Evolutionary conservation across 169 alveolate species (phyloP).

Genomic region (Plasmodium sp.): DNA sequence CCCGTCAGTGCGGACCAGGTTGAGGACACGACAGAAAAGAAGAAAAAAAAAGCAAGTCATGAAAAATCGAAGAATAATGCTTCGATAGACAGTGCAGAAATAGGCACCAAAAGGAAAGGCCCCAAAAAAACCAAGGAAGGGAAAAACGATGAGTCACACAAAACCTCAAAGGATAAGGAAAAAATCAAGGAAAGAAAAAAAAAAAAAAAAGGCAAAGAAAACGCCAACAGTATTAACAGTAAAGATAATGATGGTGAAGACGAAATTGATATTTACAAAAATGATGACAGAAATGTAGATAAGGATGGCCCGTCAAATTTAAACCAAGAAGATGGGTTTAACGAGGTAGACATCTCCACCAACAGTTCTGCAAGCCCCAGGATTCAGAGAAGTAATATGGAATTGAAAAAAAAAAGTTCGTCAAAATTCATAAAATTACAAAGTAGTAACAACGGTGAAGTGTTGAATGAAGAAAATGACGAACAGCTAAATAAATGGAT

Average conservation of each 20-base stretch:
- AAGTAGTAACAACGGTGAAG: slow-evolving; percentile 11
- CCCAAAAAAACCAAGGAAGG: slow-evolving; percentile 25
- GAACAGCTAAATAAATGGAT: slow-evolving; percentile 53
- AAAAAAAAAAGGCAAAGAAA: neutral
- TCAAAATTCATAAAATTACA: slow-evolving; percentile 25
- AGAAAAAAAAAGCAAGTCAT: neutral
- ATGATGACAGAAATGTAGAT: neutral
- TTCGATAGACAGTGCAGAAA: neutral
- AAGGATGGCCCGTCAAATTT: neutral
- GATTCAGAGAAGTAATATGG: slow-evolving; percentile 25
- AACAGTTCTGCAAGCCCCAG: slow-evolving; percentile 45
- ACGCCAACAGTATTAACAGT: neutral
- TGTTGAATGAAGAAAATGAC: slow-evolving; percentile 7
- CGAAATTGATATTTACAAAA: neutral
- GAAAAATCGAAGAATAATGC: neutral
- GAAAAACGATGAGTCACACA: neutral
- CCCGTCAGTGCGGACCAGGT: neutral
- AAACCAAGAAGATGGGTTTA: neutral
- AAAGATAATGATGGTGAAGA: slow-evolving; percentile 3
- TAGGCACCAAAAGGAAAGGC: slow-evolving; percentile 3
- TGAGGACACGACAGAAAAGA: slow-evolving; percentile 1
- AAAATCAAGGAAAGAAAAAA: neutral
- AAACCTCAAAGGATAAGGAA: neutral
- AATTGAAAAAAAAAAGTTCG: slow-evolving; percentile 49
- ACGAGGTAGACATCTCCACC: slow-evolving; percentile 32